Evolutionary conservation across 2,329 filamentous ascomycete species (phyloP).

Genomic region (Fusarium anthophilum): DNA sequence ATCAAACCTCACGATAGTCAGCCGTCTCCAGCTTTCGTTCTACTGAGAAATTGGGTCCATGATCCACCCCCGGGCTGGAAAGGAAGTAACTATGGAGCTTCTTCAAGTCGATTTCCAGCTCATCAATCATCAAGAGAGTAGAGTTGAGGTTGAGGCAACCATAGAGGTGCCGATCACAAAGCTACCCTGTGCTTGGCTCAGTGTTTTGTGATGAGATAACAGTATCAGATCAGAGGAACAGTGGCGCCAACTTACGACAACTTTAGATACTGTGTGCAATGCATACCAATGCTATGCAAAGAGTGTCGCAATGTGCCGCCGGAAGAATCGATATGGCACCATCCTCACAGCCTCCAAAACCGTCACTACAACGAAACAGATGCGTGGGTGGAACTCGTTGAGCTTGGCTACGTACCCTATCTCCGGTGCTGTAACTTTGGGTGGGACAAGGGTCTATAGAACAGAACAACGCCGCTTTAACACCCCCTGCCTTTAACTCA

Average conservation of each 20-base stretch:
- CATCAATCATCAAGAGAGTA: not conserved
- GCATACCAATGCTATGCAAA: not conserved
- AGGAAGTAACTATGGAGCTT: constrained; percentile 15
- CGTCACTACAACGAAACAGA: not conserved
- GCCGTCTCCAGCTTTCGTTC: constrained; percentile 16
- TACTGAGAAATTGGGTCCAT: constrained; percentile 2
- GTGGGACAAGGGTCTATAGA: constrained; percentile 18
- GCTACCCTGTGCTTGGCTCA: constrained; percentile 11
- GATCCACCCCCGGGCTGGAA: constrained; percentile 15
- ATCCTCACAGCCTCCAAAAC: constrained; percentile 20
- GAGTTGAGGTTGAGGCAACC: not conserved
- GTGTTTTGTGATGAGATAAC: constrained; percentile 12
- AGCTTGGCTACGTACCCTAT: constrained; percentile 7
- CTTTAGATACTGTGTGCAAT: not conserved
- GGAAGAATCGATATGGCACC: constrained; percentile 22
- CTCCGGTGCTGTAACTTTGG: not conserved
- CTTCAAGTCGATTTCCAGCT: not conserved
- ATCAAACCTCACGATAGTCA: not conserved
- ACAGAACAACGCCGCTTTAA: constrained; percentile 18
- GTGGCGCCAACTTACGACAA: constrained; percentile 18
- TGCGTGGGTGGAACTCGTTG: constrained; percentile 38
- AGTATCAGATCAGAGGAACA: constrained; percentile 15
- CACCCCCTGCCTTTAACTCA: constrained; percentile 15
- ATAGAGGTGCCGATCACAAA: constrained; percentile 8
- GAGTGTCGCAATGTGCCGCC: constrained; percentile 8